Conservation (phyloP, 2,329 filamentous ascomycete genomes). For the Aspergillus tubingensis region DNA sequence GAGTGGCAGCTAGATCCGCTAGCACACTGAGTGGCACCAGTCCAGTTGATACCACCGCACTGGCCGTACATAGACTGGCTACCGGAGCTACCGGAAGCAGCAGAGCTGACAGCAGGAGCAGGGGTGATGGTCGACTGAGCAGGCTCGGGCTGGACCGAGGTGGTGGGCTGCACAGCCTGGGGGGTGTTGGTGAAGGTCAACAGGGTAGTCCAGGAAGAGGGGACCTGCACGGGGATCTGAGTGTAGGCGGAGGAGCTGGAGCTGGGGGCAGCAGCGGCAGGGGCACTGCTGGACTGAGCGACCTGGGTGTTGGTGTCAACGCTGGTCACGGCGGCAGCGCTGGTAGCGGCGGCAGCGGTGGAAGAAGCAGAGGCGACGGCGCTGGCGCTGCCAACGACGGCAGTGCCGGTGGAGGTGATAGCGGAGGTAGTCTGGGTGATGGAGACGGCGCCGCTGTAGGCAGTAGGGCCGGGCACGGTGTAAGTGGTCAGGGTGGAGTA, state of each 20-base stretch:
- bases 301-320: neutral
- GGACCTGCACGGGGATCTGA: slow-evolving; percentile 9
- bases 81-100: neutral
- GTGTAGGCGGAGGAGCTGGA: slow-evolving; percentile 5
- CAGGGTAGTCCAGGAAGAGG: slow-evolving; percentile 9
- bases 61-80: slow-evolving; percentile 37
- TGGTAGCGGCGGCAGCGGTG: slow-evolving; percentile 2
- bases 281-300: neutral
- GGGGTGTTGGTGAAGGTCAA: neutral
- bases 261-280: neutral
- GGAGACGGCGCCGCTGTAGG: slow-evolving; percentile 17
- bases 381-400: slow-evolving; percentile 7
- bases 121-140: neutral
- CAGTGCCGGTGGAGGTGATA: slow-evolving; percentile 18
- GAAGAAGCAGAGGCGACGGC: neutral
- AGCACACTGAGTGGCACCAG: slow-evolving; percentile 44
- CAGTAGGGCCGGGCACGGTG: slow-evolving; percentile 50
- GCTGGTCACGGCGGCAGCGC: neutral
- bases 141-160: neutral
- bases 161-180: neutral
- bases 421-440: slow-evolving; percentile 17
- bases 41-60: slow-evolving; percentile 49
- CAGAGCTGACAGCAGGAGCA: slow-evolving; percentile 3
- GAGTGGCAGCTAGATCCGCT: slow-evolving; percentile 42
- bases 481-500: slow-evolving; percentile 51